Percentiles rank a stretch among this genome's conserved stretches.
Conservation (phyloP, 2,329 filamentous ascomycete genomes). For the Paraconiothyrium brasiliense region DNA sequence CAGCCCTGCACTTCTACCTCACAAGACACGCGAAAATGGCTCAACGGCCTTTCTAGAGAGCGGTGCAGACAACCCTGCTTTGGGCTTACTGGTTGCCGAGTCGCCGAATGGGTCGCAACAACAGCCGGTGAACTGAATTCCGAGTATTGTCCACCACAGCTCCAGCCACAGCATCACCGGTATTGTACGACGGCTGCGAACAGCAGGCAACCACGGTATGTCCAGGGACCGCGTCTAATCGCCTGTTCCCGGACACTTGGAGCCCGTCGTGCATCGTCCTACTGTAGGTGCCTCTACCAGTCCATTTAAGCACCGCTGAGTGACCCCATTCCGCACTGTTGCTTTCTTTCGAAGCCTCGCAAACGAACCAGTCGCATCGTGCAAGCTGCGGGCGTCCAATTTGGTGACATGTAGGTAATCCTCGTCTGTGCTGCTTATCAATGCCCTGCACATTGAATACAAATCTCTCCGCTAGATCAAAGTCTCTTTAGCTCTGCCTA, state of each 20-base stretch:
- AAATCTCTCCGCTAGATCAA: conserved; percentile 8
- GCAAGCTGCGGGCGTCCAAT: conserved; percentile 6
- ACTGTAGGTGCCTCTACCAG: background rate
- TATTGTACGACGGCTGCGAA: conserved; percentile 10
- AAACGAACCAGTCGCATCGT: conserved; percentile 19
- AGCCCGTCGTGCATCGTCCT: background rate
- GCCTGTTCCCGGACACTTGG: background rate
- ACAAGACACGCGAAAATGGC: conserved; percentile 28
- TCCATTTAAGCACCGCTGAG: conserved; percentile 10
- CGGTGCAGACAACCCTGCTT: conserved; percentile 18
- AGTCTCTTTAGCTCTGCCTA: background rate
- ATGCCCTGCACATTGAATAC: conserved; percentile 20
- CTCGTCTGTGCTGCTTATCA: conserved; percentile 35
- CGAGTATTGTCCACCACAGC: conserved; percentile 5
- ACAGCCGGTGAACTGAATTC: conserved; percentile 1
- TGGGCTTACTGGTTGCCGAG: conserved; percentile 13
- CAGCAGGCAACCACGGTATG: conserved; percentile 6
- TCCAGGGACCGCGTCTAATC: background rate
- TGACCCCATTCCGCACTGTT: conserved; percentile 25
- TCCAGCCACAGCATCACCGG: conserved; percentile 13
- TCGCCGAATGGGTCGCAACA: conserved; percentile 22
- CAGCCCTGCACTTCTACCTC: conserved; percentile 22
- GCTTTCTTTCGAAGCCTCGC: conserved; percentile 16
- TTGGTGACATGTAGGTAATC: conserved; percentile 22
- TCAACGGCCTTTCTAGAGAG: conserved; percentile 24